These are phyloP conservation scores for Euphorbia peplus DNA, from an alignment of 345 rosid genomes.

Conservation along the genomic window DNA sequence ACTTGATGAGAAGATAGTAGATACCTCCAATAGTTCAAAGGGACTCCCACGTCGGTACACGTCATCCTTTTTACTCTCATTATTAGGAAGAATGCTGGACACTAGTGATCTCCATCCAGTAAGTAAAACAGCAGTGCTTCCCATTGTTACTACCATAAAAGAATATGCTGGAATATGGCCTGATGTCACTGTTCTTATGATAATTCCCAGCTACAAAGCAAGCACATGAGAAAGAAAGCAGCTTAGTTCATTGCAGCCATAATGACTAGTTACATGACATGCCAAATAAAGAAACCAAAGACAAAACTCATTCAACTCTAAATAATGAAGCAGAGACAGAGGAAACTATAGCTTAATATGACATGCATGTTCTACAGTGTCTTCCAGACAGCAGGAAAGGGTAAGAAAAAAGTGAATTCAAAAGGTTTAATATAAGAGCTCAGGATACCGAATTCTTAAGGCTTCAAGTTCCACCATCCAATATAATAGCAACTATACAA, in stretches of 20 bases:
- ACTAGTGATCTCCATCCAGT: slow-evolving; percentile 67
- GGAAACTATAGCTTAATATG: slow-evolving; percentile 1
- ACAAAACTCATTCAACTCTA: background rate
- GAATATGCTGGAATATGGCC: slow-evolving; percentile 53
- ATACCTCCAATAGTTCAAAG: slow-evolving; percentile 88
- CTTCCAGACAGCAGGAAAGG: background rate
- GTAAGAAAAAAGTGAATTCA: background rate
- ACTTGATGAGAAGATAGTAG: slow-evolving; percentile 5
- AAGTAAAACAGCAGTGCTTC: slow-evolving; percentile 66
- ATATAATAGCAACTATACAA: background rate
- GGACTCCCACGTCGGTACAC: slow-evolving; percentile 70
- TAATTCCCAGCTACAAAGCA: slow-evolving; percentile 51
- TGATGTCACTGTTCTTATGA: slow-evolving; percentile 49
- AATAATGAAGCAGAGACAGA: background rate
- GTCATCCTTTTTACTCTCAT: slow-evolving; percentile 62
- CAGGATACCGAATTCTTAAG: background rate
- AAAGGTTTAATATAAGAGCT: background rate
- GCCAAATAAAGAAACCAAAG: background rate
- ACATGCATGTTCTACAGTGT: background rate
- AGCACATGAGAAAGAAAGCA: slow-evolving; percentile 9
- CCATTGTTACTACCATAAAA: slow-evolving; percentile 66
- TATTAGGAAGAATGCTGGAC: slow-evolving; percentile 47
- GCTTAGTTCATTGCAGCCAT: slow-evolving; percentile 4
- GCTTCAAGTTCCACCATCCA: too few relatives aligned
- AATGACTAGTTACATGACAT: slow-evolving; percentile 1